These are phyloP conservation scores for Colletotrichum sublineola DNA, from an alignment of 2,329 filamentous ascomycete genomes.

Conservation along the genomic window DNA sequence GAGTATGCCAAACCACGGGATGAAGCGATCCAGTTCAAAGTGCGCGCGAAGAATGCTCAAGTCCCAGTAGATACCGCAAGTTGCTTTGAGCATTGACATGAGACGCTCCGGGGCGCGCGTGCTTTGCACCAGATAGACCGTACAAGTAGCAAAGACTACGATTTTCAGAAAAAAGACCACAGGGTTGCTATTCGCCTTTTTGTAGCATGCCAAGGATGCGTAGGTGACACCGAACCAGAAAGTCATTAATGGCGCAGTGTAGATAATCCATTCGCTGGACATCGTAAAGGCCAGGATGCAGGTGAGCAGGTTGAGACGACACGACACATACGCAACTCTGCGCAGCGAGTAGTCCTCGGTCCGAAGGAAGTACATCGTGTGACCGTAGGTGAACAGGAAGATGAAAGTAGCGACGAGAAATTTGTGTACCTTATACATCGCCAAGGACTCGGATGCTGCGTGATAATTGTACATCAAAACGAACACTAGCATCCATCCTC, in stretches of 20 bases:
- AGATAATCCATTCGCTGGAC: slow-evolving; percentile 63
- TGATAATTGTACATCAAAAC: slow-evolving; percentile 70
- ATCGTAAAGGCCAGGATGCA: slow-evolving; percentile 67
- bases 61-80: slow-evolving; percentile 63
- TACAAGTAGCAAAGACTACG: slow-evolving; percentile 56
- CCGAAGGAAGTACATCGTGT: slow-evolving; percentile 69
- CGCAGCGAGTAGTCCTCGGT: slow-evolving; percentile 69
- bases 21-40: slow-evolving; percentile 65
- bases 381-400: slow-evolving; percentile 73
- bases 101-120: slow-evolving; percentile 30
- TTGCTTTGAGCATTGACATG: slow-evolving; percentile 25
- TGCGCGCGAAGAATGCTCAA: slow-evolving; percentile 63
- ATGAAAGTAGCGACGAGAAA: slow-evolving; percentile 70
- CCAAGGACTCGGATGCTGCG: slow-evolving; percentile 59
- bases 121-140: slow-evolving; percentile 29
- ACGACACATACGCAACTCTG: slow-evolving; percentile 61
- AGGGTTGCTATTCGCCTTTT: slow-evolving; percentile 57
- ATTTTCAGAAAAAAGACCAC: slow-evolving; percentile 63
- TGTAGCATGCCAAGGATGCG: slow-evolving; percentile 60
- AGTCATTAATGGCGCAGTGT: slow-evolving; percentile 70
- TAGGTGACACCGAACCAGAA: slow-evolving; percentile 75
- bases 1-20: slow-evolving; percentile 69
- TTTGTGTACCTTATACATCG: slow-evolving; percentile 68
- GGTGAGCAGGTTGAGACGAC: slow-evolving; percentile 70
- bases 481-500: slow-evolving; percentile 73